These are phyloP conservation scores for Xylariaceae sp. DNA, from an alignment of 2,329 filamentous ascomycete genomes.

Conservation along the genomic window DNA sequence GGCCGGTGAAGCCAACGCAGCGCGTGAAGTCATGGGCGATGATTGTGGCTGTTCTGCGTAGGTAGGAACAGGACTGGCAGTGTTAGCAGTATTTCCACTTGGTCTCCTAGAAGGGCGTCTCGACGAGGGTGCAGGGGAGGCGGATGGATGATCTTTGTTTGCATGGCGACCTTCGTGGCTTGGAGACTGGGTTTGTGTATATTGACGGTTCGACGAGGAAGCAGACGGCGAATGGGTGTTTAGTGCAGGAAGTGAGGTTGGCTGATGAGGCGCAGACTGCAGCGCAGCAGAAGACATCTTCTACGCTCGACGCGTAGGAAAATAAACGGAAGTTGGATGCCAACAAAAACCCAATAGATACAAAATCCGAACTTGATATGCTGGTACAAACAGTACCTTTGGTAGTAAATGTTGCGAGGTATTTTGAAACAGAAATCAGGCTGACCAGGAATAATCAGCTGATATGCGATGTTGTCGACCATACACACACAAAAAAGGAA, in stretches of 20 bases:
- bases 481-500: conserved; percentile 14
- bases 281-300: conserved; percentile 70
- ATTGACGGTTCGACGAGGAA: conserved; percentile 58
- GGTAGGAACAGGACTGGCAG: conserved; percentile 32
- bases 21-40: conserved; percentile 56
- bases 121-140: conserved; percentile 59
- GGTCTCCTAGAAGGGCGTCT: conserved; percentile 61
- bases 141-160: conserved; percentile 52
- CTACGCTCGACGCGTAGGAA: conserved; percentile 44
- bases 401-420: conserved; percentile 6
- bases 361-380: background rate
- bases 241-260: conserved; percentile 53
- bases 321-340: conserved; percentile 4
- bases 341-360: conserved; percentile 10
- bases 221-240: conserved; percentile 55
- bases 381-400: conserved; percentile 5
- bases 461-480: conserved; percentile 20
- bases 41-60: conserved; percentile 44
- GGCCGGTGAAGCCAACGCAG: conserved; percentile 52
- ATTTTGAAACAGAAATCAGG: conserved; percentile 13
- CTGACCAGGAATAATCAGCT: conserved; percentile 11
- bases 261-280: conserved; percentile 64
- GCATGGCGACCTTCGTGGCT: conserved; percentile 65
- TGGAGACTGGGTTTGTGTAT: conserved; percentile 59
- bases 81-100: conserved; percentile 57